phyloP scores from a whole-genome alignment of 345 rosid species.

The Salix udensis region DNA sequence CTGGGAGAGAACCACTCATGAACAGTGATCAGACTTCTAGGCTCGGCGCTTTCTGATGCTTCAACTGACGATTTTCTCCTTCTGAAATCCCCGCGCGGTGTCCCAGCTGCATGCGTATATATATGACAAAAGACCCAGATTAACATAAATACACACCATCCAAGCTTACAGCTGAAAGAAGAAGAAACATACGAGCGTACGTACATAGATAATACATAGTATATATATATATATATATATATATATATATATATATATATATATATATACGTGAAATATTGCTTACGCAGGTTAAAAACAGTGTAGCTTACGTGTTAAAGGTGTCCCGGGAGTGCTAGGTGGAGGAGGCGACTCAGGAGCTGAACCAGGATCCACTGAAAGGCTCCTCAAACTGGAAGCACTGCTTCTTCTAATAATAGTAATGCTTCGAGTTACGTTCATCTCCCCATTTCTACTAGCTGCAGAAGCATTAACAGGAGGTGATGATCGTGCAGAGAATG shows the following conservation, averaged over 20 bases:
- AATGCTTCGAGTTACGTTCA: constrained; percentile 58
- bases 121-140: background rate
- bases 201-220: background rate
- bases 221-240: background rate
- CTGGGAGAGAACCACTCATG: constrained; percentile 50
- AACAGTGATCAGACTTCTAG: constrained; percentile 46
- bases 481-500: constrained; percentile 38
- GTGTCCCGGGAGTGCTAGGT: constrained; percentile 45
- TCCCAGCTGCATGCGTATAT: constrained; percentile 49
- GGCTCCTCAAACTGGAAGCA: constrained; percentile 20
- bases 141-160: background rate
- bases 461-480: constrained; percentile 2
- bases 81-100: constrained; percentile 50
- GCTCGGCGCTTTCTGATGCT: constrained; percentile 29
- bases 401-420: constrained; percentile 38
- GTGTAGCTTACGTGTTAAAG: constrained; percentile 21
- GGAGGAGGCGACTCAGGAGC: constrained; percentile 38
- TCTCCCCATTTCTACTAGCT: background rate
- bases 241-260: background rate
- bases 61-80: constrained; percentile 34
- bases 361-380: constrained; percentile 34
- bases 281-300: background rate
- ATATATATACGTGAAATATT: background rate
- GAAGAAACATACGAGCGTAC: background rate
- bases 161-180: background rate